phyloP scores from a whole-genome alignment of 2,329 filamentous ascomycete genomes.

The Rhynchosporium agropyri region DNA sequence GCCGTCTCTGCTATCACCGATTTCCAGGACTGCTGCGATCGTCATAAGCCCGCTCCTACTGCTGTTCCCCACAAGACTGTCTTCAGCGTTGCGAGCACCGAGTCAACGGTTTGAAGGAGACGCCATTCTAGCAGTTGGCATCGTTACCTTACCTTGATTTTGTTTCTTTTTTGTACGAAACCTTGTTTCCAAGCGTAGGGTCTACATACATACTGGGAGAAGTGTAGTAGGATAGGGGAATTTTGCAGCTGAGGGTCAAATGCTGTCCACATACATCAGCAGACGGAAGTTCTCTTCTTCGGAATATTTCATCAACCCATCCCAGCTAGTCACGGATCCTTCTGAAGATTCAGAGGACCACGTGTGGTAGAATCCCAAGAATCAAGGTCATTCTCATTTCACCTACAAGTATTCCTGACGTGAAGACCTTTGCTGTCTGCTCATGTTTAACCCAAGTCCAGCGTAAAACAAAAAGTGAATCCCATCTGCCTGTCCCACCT shows the following conservation, averaged over 20 bases:
- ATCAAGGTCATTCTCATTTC: neutral
- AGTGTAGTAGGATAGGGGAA: neutral
- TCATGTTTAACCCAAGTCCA: no score
- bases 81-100: slow-evolving; percentile 11
- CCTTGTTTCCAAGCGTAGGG: neutral
- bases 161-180: neutral
- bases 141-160: neutral
- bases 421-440: neutral
- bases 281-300: neutral
- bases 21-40: slow-evolving; percentile 15
- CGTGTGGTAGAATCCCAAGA: neutral
- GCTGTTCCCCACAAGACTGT: neutral
- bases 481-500: neutral
- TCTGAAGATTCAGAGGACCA: neutral
- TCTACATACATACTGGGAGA: neutral
- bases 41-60: slow-evolving; percentile 2
- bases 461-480: neutral
- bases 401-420: neutral
- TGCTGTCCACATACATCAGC: neutral
- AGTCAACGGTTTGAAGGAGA: neutral
- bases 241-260: neutral
- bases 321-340: neutral
- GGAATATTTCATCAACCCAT: neutral
- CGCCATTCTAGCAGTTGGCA: neutral
- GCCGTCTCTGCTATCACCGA: slow-evolving; percentile 17